Evolutionary conservation across 306 rosid species (phyloP).

Genomic region (Sphenostylis stenocarpa): DNA sequence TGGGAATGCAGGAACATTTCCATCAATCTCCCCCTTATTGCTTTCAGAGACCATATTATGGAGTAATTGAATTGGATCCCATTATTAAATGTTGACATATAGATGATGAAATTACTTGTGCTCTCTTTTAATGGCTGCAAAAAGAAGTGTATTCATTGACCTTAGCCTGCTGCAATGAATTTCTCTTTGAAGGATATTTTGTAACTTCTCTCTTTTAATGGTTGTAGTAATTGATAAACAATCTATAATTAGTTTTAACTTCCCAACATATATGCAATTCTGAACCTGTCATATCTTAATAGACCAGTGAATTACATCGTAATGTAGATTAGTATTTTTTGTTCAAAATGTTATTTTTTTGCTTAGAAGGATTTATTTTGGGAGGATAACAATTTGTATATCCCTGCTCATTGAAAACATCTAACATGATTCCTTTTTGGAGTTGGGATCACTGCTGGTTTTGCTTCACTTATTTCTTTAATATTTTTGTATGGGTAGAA

Average conservation of each 20-base stretch:
- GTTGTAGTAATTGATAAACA: not conserved
- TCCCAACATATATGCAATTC: not conserved
- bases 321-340: not conserved
- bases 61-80: not conserved
- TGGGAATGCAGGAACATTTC: too few relatives aligned
- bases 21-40: too few relatives aligned
- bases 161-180: not conserved
- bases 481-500: not conserved
- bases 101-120: conserved; percentile 1
- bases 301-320: not conserved
- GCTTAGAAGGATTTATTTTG: not conserved
- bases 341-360: not conserved
- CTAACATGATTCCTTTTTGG: not conserved
- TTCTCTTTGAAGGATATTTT: not conserved
- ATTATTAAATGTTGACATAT: conserved; percentile 18
- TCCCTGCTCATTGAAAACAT: not conserved
- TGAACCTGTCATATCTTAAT: not conserved
- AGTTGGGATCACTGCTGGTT: not conserved
- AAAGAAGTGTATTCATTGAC: not conserved
- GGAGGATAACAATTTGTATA: not conserved
- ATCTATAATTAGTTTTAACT: not conserved
- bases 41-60: too few relatives aligned
- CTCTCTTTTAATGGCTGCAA: conserved; percentile 13
- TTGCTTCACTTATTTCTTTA: not conserved
- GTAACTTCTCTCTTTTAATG: not conserved